A percentile compares a stretch with the other conserved stretches of the same genome.
phyloP scores from a whole-genome alignment of 2,329 filamentous ascomycete genomes.

The Pseudopyrenochaeta lycopersici region DNA sequence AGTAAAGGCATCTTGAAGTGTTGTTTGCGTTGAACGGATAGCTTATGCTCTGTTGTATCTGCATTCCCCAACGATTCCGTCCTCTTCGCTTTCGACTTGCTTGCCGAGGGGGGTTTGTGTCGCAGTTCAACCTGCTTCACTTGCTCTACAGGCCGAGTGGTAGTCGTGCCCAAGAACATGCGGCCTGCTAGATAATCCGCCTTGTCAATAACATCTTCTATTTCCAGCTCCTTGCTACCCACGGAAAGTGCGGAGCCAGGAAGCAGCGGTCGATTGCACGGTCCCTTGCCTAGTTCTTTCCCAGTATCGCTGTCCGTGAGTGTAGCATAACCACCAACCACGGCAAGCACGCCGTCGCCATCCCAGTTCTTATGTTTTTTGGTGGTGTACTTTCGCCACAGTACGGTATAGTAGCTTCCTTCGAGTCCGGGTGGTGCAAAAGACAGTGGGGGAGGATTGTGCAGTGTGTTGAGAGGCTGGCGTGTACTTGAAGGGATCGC shows the following conservation, averaged over 20 bases:
- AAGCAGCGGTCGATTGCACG: slow-evolving; percentile 65
- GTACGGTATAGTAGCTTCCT: slow-evolving; percentile 54
- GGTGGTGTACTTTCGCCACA: slow-evolving; percentile 71
- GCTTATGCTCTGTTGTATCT: slow-evolving; percentile 51
- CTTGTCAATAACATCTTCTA: slow-evolving; percentile 69
- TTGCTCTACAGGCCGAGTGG: slow-evolving; percentile 26
- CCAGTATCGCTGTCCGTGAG: slow-evolving; percentile 69
- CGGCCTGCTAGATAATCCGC: slow-evolving; percentile 65
- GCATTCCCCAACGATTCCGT: slow-evolving; percentile 26
- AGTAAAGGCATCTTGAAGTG: slow-evolving; percentile 71
- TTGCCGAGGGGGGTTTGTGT: slow-evolving; percentile 21
- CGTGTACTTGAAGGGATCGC: slow-evolving; percentile 33
- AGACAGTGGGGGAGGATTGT: slow-evolving; percentile 28
- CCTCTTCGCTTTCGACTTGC: slow-evolving; percentile 29
- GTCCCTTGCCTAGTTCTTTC: slow-evolving; percentile 67
- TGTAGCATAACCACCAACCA: slow-evolving; percentile 65
- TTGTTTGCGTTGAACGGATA: slow-evolving; percentile 51
- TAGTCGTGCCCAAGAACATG: slow-evolving; percentile 51
- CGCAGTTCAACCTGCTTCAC: slow-evolving; percentile 21
- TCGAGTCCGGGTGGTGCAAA: slow-evolving; percentile 32
- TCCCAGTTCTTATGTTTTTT: slow-evolving; percentile 85
- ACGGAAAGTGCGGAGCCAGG: slow-evolving; percentile 69
- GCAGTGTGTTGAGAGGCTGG: slow-evolving; percentile 41
- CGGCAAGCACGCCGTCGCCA: slow-evolving; percentile 71
- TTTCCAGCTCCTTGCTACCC: slow-evolving; percentile 73